Base-by-base conservation (phyloP, 768 basidiomycete species). In the Lenzites betulinus region DNA sequence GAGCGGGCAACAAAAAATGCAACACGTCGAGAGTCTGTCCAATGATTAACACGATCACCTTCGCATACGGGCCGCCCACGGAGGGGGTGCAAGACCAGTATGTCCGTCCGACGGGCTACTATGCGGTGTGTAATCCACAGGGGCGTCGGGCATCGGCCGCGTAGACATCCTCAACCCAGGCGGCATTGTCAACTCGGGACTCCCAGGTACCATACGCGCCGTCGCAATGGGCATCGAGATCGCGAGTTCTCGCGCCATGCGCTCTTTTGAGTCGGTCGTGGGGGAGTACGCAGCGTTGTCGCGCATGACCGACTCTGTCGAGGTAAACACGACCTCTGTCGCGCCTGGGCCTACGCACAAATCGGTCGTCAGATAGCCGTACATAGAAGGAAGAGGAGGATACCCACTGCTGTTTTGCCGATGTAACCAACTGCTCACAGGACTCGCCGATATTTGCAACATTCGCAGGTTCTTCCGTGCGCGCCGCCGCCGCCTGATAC, bases 281-380 rank as follows among this genome's bases (percentile, higher is more conserved):
- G 61, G 63, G 26, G 53, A 49, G 51, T 66, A 55, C 36, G 59
- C 58, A n/a, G 66, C 59, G 50, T 67, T 70, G 56, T 66, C 59
- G 35, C 69, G 69, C 63, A 70, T 59, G 41, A 70, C 66, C 11
- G 66, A 67, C 47, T 67, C 66, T 15, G 66, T 64, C 7, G 66
- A 66, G 15, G 69, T 70, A 58, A 67, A 70, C 33, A 64, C 28
- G 13, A 63, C 65, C 41, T 38, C 48, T 1, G 41, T 54, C 6
- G 35, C 46, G n/a, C 28, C 23, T 20, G 3, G 9, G 35, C 22
- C 23, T 36, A 26, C 15, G n/a, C 12, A 22, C 1, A 7, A 15
- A 15, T 26, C 30, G n/a, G 18, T 38, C 1, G 48, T n/a, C 33
- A 25, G 11, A n/a, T 1, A 7, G 39, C 11, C 7, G 20, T 16